These are phyloP conservation scores for Avena atlantica DNA, from an alignment of 176 grass and related monocot species.

Conservation along the genomic window DNA sequence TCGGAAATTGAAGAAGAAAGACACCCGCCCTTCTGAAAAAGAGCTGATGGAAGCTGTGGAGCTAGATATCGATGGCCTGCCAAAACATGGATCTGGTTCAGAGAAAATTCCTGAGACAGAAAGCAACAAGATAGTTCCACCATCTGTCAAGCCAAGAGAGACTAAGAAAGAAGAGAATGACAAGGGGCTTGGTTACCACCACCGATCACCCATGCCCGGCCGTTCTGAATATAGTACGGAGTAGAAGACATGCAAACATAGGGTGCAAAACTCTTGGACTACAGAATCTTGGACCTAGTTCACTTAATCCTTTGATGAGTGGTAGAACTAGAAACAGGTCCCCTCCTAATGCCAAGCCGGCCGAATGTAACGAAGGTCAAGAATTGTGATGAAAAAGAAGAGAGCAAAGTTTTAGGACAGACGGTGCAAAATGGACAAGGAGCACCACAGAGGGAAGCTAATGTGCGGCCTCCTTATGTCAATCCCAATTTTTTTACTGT, in stretches of 20 bases:
- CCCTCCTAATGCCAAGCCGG: slow-evolving; percentile 53
- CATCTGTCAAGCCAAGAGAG: slow-evolving; percentile 39
- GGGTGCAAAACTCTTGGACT: slow-evolving; percentile 38
- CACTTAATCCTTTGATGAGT: slow-evolving; percentile 44
- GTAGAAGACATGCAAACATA: slow-evolving; percentile 18
- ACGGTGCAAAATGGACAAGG: slow-evolving; percentile 29
- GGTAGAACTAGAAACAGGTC: slow-evolving; percentile 54
- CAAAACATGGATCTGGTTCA: slow-evolving; percentile 49
- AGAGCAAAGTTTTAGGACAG: slow-evolving; percentile 1
- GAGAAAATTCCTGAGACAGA: slow-evolving; percentile 46
- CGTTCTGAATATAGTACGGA: slow-evolving; percentile 29
- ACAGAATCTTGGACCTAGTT: slow-evolving; percentile 50
- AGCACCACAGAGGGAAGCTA: slow-evolving; percentile 27
- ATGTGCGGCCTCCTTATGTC: slow-evolving; percentile 63
- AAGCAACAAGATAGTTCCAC: slow-evolving; percentile 35
- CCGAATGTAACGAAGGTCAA: slow-evolving; percentile 39
- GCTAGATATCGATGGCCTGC: slow-evolving; percentile 60
- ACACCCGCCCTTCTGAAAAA: slow-evolving; percentile 11
- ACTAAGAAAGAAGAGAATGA: slow-evolving; percentile 51
- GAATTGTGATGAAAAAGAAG: slow-evolving; percentile 49
- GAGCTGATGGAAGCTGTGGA: slow-evolving; percentile 53
- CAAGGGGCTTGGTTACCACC: slow-evolving; percentile 14
- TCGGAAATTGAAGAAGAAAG: slow-evolving; percentile 45
- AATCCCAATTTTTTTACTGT: slow-evolving; percentile 41
- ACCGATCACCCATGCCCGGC: slow-evolving; percentile 30